These are phyloP conservation scores for Pseudonitzschia pungens DNA, from an alignment of 108 stramenopile species.

Conservation along the genomic window DNA sequence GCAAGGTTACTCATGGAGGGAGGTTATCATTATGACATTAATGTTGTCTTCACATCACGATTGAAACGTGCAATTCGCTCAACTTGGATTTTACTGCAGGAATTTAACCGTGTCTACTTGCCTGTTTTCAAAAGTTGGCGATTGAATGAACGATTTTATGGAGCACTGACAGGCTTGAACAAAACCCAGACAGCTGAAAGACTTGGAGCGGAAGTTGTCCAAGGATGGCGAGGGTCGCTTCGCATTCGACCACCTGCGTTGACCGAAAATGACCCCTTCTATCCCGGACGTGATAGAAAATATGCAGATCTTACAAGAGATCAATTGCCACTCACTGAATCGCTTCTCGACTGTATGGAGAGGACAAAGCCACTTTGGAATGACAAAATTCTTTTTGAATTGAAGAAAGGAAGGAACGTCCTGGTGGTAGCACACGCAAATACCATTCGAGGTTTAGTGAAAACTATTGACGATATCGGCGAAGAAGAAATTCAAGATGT, in stretches of 20 bases:
- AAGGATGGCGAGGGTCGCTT: slow-evolving; percentile 68
- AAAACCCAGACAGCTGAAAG: slow-evolving; percentile 83
- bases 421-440: slow-evolving; percentile 95
- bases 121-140: slow-evolving; percentile 87
- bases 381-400: slow-evolving; percentile 75
- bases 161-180: slow-evolving; percentile 85
- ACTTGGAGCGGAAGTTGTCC: slow-evolving; percentile 84
- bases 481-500: slow-evolving; percentile 82
- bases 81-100: slow-evolving; percentile 83
- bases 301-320: slow-evolving; percentile 77
- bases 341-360: slow-evolving; percentile 86
- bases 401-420: slow-evolving; percentile 84
- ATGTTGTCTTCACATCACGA: slow-evolving; percentile 87
- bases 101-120: slow-evolving; percentile 85
- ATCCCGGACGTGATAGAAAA: slow-evolving; percentile 86
- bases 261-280: slow-evolving; percentile 61
- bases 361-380: slow-evolving; percentile 88
- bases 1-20: slow-evolving; percentile 76
- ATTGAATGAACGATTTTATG: slow-evolving; percentile 81
- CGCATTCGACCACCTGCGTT: slow-evolving; percentile 74
- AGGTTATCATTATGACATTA: slow-evolving; percentile 83
- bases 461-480: slow-evolving; percentile 51
- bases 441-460: slow-evolving; percentile 62
- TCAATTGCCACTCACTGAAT: slow-evolving; percentile 89
- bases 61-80: slow-evolving; percentile 92